Conservation (phyloP, 352 stramenopile species). For the Globisporangium ultimum region DNA sequence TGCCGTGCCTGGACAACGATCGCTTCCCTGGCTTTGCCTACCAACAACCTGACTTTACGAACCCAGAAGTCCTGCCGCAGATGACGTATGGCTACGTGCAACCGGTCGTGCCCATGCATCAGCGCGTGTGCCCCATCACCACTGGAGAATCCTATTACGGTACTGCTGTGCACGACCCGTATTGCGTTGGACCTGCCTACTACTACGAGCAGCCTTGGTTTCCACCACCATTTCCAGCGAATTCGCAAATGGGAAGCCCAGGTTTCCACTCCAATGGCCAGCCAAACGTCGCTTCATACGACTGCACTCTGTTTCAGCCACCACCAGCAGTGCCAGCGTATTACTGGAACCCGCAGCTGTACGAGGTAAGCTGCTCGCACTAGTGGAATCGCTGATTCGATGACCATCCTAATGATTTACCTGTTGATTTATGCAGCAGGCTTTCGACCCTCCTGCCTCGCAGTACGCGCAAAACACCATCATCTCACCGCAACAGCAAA, state of each 20-base stretch:
- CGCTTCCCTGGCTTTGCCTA: background rate
- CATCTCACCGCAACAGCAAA: background rate
- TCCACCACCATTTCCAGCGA: background rate
- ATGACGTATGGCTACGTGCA: background rate
- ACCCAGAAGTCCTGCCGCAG: background rate
- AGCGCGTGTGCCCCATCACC: conserved; percentile 13
- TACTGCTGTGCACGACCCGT: conserved; percentile 4
- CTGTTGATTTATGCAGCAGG: background rate
- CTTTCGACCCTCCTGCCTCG: conserved; percentile 3
- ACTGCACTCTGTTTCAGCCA: background rate
- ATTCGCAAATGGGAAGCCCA: background rate
- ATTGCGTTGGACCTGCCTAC: background rate
- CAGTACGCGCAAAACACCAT: background rate
- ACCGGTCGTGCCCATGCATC: background rate
- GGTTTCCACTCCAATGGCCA: background rate
- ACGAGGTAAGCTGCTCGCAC: conserved; percentile 8
- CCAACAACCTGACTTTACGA: background rate
- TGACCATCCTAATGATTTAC: background rate
- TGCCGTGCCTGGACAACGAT: background rate
- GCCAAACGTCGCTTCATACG: background rate
- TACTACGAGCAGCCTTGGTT: conserved; percentile 12
- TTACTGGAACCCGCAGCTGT: conserved; percentile 4
- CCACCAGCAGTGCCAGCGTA: background rate
- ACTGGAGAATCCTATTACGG: conserved; percentile 8
- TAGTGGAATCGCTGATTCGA: background rate